These are phyloP conservation scores for Trichopus zeylanicus DNA, from an alignment of 116 monocot genomes.

Conservation along the genomic window DNA sequence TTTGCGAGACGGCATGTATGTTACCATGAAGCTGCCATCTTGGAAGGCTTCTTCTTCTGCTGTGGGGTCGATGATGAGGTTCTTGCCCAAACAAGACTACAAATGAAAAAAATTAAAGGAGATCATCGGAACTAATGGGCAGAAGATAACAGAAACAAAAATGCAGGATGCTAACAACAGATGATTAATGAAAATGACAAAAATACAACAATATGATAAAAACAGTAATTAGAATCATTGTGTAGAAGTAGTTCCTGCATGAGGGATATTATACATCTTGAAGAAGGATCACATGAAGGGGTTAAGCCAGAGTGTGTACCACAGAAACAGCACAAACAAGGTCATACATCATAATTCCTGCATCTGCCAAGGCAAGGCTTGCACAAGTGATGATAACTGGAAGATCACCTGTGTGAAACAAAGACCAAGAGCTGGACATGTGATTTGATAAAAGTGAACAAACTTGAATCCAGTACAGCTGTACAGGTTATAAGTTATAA, in stretches of 20 bases:
- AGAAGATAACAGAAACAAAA: neutral
- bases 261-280: too few species aligned
- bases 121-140: neutral
- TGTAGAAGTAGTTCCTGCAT: too few species aligned
- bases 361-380: slow-evolving; percentile 95
- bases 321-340: slow-evolving; percentile 78
- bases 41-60: slow-evolving; percentile 81
- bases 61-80: slow-evolving; percentile 77
- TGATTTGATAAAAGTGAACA: too few species aligned
- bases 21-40: slow-evolving; percentile 69
- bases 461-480: too few species aligned
- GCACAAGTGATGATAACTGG: slow-evolving; percentile 86
- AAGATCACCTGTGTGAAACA: slow-evolving; percentile 53
- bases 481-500: too few species aligned
- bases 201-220: too few species aligned
- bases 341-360: slow-evolving; percentile 95
- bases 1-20: slow-evolving; percentile 72
- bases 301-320: slow-evolving; percentile 44
- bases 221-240: too few species aligned
- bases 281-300: too few species aligned
- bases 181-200: too few species aligned
- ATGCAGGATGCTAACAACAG: slow-evolving; percentile 1
- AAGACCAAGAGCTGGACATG: neutral
- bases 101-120: neutral
- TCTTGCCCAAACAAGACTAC: slow-evolving; percentile 68